A percentile compares a stretch with the other conserved stretches of the same genome.
Evolutionary conservation across 495 filamentous ascomycete genomes (phyloP).

Genomic region (Penicillium longicatenatum): DNA sequence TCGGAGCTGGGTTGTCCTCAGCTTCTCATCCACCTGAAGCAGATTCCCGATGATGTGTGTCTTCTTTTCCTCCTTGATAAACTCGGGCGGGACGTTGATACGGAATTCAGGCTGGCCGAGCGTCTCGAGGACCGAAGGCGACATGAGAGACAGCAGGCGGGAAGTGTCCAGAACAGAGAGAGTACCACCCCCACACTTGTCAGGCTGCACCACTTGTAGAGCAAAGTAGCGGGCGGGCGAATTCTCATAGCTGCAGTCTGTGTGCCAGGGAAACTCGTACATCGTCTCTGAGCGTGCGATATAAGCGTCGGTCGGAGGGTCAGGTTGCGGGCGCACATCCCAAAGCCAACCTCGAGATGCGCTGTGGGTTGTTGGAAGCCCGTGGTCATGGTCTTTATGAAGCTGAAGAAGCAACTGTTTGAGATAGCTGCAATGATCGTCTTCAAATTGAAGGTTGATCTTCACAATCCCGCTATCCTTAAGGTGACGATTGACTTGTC

Average conservation of each 20-base stretch:
- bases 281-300: conserved; percentile 39
- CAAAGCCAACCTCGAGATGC: conserved; percentile 36
- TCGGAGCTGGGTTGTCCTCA: conserved; percentile 14
- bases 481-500: background rate
- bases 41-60: background rate
- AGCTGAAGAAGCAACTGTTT: conserved; percentile 10
- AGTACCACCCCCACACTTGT: conserved; percentile 36
- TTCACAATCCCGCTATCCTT: conserved; percentile 1
- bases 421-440: conserved; percentile 1
- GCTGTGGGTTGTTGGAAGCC: conserved; percentile 34
- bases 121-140: conserved; percentile 7
- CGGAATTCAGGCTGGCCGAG: conserved; percentile 25
- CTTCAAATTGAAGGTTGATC: background rate
- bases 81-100: conserved; percentile 37
- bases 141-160: conserved; percentile 20
- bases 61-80: conserved; percentile 22
- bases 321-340: conserved; percentile 32
- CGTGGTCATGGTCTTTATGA: conserved; percentile 29
- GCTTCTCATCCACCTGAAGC: conserved; percentile 19
- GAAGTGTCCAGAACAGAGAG: conserved; percentile 31
- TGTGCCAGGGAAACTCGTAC: conserved; percentile 37
- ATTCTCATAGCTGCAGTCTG: conserved; percentile 32
- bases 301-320: background rate
- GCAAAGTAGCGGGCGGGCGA: conserved; percentile 38
- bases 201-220: conserved; percentile 38